Evolutionary conservation across 2,329 filamentous ascomycete species (phyloP), one percentile per base, ranked within the genome.

Genomic region (Aspergillus ustus): DNA sequence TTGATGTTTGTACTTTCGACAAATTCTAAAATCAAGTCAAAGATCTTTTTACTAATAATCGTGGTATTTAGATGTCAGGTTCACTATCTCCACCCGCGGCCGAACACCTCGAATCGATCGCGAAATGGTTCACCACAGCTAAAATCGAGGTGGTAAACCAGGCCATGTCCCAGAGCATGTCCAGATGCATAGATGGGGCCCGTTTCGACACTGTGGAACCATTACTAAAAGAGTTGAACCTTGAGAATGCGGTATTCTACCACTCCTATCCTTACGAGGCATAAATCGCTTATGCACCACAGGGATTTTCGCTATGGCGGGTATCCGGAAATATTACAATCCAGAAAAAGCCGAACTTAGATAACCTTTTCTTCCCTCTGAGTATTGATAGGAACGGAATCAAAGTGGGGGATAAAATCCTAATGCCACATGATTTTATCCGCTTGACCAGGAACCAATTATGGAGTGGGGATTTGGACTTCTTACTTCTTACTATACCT

Each of bases 171-270:
- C n/a, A n/a, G n/a, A n/a, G n/a, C n/a, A n/a, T n/a, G n/a, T n/a
- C n/a, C n/a, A 52, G 50, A 37, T 52, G 50, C 28, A 52, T 40
- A 52, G 50, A 52, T 34, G 50, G n/a, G 25, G 37, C 34, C 28
- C 50, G 28, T 7, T 52, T 52, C 28, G 37, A 37, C 17, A 9
- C 37, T 52, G 13, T 52, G 20, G 37, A 37, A 22, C 50, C 50
- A 34, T 40, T 52, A n/a, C 46, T 49, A 40, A 37, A 52, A 37
- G 50, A 52, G 37, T 22, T 34, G 17, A 37, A 40, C 29, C 50
- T 52, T 52, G 50, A 52, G 50, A 52, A 52, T 37, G 50, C 50
- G 50, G 50, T 52, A 52, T 52, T 37, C 37, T 17, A 52, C 25
- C 28, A 34, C 19, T 9, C 50, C 25, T 37, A 46, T 37, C 34